These are phyloP conservation scores for Chlamydomonas eustigma DNA, from an alignment of 139 green algal genomes.

Conservation along the genomic window DNA sequence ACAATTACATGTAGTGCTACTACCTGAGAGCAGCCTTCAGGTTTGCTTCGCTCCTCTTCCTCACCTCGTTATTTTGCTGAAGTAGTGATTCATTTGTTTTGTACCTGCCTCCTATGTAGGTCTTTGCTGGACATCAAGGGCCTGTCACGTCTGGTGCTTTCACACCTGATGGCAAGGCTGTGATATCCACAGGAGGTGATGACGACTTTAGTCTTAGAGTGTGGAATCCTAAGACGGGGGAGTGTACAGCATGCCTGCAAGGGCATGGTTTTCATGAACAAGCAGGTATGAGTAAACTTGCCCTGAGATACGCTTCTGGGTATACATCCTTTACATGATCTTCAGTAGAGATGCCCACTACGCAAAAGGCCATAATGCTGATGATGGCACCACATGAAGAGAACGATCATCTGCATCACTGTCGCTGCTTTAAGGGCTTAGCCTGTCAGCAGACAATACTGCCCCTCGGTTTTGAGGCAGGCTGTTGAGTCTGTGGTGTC, in stretches of 20 bases:
- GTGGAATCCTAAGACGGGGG: slow-evolving; percentile 82
- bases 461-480: too few relatives aligned
- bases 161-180: slow-evolving; percentile 69
- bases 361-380: too few relatives aligned
- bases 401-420: slow-evolving; percentile 3
- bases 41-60: too few relatives aligned
- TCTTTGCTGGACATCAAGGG: slow-evolving; percentile 37
- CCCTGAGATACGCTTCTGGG: too few relatives aligned
- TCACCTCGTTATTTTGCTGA: too few relatives aligned
- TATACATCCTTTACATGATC: too few relatives aligned
- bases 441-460: too few relatives aligned
- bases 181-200: slow-evolving; percentile 83
- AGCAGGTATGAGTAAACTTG: too few relatives aligned
- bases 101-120: slow-evolving; percentile 10
- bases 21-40: too few relatives aligned
- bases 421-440: not conserved
- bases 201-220: slow-evolving; percentile 68
- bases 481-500: not conserved
- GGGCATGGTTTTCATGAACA: slow-evolving; percentile 15
- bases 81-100: too few relatives aligned
- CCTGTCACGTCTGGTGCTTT: slow-evolving; percentile 81
- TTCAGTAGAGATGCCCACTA: too few relatives aligned
- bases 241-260: slow-evolving; percentile 47
- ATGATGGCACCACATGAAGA: not conserved
- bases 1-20: too few relatives aligned